Evolutionary conservation across 768 basidiomycete species (phyloP).

Genomic region (Rhodotorula paludigena): DNA sequence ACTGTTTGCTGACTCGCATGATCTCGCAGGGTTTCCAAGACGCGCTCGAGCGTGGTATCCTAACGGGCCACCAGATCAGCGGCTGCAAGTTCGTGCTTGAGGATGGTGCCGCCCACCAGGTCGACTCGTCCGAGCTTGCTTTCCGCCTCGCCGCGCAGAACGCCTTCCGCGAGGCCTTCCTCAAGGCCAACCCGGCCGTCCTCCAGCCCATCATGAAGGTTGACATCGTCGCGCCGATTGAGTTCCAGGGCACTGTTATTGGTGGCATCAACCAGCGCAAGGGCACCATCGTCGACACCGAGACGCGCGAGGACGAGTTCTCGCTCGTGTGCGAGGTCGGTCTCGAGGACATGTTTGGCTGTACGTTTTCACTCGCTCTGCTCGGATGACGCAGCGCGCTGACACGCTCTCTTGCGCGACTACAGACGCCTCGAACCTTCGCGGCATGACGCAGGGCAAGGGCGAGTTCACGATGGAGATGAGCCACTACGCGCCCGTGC

Average conservation of each 20-base stretch:
- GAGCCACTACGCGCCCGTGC: slow-evolving; percentile 73
- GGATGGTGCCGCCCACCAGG: slow-evolving; percentile 86
- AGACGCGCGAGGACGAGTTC: slow-evolving; percentile 96
- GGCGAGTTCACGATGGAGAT: slow-evolving; percentile 52
- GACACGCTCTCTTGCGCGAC: background rate
- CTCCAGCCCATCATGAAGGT: slow-evolving; percentile 99
- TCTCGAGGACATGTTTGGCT: slow-evolving; percentile 88
- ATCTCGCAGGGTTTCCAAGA: slow-evolving; percentile 78
- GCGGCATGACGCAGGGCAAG: slow-evolving; percentile 80
- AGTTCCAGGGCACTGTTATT: slow-evolving; percentile 91
- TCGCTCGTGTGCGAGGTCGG: slow-evolving; percentile 84
- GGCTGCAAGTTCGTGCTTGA: slow-evolving; percentile 80
- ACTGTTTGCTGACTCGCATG: background rate
- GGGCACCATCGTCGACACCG: slow-evolving; percentile 90
- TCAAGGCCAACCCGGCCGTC: slow-evolving; percentile 68
- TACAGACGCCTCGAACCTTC: background rate
- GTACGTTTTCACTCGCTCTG: too few species aligned
- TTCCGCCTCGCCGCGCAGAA: slow-evolving; percentile 86
- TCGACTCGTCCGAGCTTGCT: slow-evolving; percentile 94
- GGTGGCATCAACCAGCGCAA: slow-evolving; percentile 86
- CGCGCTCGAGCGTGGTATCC: slow-evolving; percentile 80
- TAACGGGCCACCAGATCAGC: slow-evolving; percentile 80
- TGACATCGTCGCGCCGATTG: slow-evolving; percentile 88
- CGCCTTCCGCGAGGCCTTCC: slow-evolving; percentile 86
- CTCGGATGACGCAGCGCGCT: too few species aligned